These are phyloP conservation scores for Xylaria bambusicola DNA, from an alignment of 495 filamentous ascomycete species.

Conservation along the genomic window DNA sequence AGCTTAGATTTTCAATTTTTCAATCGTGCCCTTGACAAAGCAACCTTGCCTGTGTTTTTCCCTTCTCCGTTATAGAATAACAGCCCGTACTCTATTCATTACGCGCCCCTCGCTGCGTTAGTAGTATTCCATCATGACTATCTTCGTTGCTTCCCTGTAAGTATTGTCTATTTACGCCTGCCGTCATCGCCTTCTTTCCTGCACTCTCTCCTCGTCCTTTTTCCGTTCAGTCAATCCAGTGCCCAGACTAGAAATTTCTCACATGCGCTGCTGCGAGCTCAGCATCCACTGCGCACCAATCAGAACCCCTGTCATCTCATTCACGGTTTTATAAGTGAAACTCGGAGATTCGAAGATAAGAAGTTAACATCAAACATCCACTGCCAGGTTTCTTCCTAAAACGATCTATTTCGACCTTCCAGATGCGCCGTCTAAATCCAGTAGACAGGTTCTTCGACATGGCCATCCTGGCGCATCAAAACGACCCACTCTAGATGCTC, in stretches of 20 bases:
- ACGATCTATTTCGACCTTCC: constrained; percentile 75
- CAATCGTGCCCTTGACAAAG: not conserved
- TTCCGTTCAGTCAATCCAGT: not conserved
- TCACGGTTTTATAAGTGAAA: not conserved
- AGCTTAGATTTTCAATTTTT: not conserved
- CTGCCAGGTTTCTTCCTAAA: constrained; percentile 78
- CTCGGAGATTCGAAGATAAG: too few relatives aligned
- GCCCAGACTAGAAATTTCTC: not conserved
- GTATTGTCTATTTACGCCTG: constrained; percentile 33
- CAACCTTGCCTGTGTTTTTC: constrained; percentile 7
- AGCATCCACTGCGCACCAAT: not conserved
- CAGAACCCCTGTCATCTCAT: not conserved
- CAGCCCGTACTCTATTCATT: too few relatives aligned
- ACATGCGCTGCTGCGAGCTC: not conserved
- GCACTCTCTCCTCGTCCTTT: not conserved
- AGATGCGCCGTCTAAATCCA: constrained; percentile 28
- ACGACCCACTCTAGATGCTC: constrained; percentile 35
- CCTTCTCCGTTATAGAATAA: too few relatives aligned
- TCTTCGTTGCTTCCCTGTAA: constrained; percentile 84
- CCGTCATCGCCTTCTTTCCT: not conserved
- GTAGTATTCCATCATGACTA: constrained; percentile 62
- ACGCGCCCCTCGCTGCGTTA: not conserved
- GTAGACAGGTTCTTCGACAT: constrained; percentile 18
- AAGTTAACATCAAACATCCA: too few relatives aligned
- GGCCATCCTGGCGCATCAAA: constrained; percentile 30